Evolutionary conservation across 768 basidiomycete genomes (phyloP), one percentile per base, ranked within the genome.

Genomic region (Dioszegia hungarica): DNA sequence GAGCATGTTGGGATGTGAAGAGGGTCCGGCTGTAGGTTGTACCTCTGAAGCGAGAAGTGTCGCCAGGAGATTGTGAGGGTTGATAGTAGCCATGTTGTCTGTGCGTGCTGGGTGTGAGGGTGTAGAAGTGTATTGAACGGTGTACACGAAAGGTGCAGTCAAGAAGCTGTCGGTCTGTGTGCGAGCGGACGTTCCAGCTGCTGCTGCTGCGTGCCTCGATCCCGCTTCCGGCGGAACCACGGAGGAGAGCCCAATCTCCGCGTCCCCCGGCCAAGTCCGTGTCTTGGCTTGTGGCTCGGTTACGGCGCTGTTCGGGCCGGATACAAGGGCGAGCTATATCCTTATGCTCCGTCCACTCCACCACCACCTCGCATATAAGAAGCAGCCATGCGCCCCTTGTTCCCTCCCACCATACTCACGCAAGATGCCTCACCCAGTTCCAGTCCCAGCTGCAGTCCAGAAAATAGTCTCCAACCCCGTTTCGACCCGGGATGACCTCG

Each of bases 391-490:
- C 6, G 39, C 39, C 39, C n/a, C 39, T 40, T 40, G 14, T 6
- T 40, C 39, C 14, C n/a, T 14, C 8, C 14, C 31, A 14, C 31
- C 31, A 6, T 34, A 29, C 8, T 49, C 47, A 20, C 19, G 4
- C 10, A 51, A 37, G 34, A 51, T 51, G 47, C 34, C 37, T 51
- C 49, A 51, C 36, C 49, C 49, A 25, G 49, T 51, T 6, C 49
- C 49, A 1, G 25, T 51, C 25, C 49, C 60, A 0, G 29, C 54
- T 0, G 53, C 58, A 25, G 62, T 69, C 1, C 11, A 56, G 49
- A 54, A 57, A 0, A 68, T 68, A 22, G 57, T 36, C 22, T 61
- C 61, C 24, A 66, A 68, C 56, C 64, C 56, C 19, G 49, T 69
- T n/a, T n/a, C 34, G 1, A 61, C 48, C n/a, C 64, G 62, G 6